Conservation (phyloP, 75 land plant genomes). For the Cupressus sempervirens region DNA sequence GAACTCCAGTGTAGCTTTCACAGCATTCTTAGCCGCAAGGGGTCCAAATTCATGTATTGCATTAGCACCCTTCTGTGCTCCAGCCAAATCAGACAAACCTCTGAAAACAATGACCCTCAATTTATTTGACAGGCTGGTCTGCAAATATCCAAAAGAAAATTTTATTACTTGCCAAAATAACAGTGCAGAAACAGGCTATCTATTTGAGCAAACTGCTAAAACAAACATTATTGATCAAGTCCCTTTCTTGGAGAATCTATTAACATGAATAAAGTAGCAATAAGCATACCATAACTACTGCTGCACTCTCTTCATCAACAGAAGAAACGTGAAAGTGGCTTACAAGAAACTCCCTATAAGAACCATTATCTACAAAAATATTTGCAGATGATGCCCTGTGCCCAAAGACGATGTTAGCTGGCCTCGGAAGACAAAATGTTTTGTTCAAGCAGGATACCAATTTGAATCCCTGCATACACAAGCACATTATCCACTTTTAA, state of each 20-base stretch:
- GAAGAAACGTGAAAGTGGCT: conserved; percentile 16
- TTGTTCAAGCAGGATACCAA: conserved; percentile 4
- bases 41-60: conserved; percentile 8
- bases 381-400: conserved; percentile 22
- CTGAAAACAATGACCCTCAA: conserved; percentile 24
- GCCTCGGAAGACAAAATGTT: neutral
- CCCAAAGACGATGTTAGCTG: neutral
- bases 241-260: neutral
- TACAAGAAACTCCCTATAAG: conserved; percentile 24
- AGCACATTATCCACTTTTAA: neutral
- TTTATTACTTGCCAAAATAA: neutral
- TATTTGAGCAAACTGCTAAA: neutral
- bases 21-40: conserved; percentile 30
- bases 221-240: neutral
- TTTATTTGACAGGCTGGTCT: conserved; percentile 30
- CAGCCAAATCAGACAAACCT: conserved; percentile 34
- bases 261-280: neutral
- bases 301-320: conserved; percentile 32
- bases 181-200: neutral
- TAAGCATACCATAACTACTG: conserved; percentile 2
- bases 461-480: conserved; percentile 1
- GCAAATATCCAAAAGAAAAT: neutral
- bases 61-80: conserved; percentile 14
- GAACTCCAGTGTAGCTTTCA: conserved; percentile 6
- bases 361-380: conserved; percentile 36